Evolutionary conservation across 2,329 filamentous ascomycete species (phyloP).

Genomic region (Myriosclerotinia duriaeana): DNA sequence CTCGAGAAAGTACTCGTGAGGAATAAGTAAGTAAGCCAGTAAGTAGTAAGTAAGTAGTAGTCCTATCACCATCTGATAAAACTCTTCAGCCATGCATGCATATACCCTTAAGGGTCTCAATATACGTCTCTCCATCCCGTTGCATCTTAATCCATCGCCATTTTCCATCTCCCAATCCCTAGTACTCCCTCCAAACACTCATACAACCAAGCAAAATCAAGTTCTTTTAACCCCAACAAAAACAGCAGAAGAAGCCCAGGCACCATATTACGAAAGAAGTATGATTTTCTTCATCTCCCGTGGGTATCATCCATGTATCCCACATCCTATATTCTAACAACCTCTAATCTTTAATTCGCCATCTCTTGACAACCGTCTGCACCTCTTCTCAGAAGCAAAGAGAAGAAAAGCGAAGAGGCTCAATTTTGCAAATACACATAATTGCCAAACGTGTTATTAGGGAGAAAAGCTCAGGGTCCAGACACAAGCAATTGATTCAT

Average conservation of each 20-base stretch:
- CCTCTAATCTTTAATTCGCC: not conserved
- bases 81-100: slow-evolving; percentile 2
- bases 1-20: not conserved
- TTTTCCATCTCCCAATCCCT: not conserved
- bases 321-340: not conserved
- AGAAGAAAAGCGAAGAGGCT: slow-evolving; percentile 4
- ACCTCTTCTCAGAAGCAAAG: slow-evolving; percentile 8
- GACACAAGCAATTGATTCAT: slow-evolving; percentile 7
- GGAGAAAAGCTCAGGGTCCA: slow-evolving; percentile 5
- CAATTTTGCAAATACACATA: slow-evolving; percentile 6
- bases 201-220: slow-evolving; percentile 14
- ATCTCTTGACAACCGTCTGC: slow-evolving; percentile 13
- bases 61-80: not conserved
- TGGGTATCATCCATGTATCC: not conserved
- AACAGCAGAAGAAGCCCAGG: slow-evolving; percentile 14
- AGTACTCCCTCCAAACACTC: slow-evolving; percentile 8
- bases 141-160: not conserved
- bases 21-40: not conserved
- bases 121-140: not conserved
- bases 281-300: not conserved
- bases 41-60: slow-evolving; percentile 9
- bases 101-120: not conserved
- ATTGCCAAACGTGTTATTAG: slow-evolving; percentile 6
- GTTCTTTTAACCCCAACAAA: slow-evolving; percentile 12
- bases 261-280: not conserved